These are phyloP conservation scores for Pestalotiopsis fici DNA, from an alignment of 2,329 filamentous ascomycete species.

Conservation along the genomic window DNA sequence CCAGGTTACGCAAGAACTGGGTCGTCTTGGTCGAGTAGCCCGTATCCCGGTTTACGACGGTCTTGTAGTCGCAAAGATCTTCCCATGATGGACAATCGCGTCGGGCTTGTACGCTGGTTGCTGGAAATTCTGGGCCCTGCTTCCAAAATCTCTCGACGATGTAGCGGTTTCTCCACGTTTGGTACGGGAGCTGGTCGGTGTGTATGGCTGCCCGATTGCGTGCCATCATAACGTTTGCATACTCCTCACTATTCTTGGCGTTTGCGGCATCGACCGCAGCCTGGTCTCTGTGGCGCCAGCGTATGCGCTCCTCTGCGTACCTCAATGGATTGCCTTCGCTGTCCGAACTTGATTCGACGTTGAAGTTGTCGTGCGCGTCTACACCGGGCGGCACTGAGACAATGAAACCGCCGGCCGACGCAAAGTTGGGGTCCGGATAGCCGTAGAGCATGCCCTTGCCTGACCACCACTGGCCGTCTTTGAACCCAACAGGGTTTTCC, in stretches of 20 bases:
- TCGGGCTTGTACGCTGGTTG: background rate
- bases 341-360: conserved; percentile 11
- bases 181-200: background rate
- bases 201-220: background rate
- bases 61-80: conserved; percentile 24
- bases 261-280: background rate
- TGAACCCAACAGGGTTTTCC: background rate
- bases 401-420: background rate
- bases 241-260: background rate
- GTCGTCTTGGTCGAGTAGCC: conserved; percentile 23
- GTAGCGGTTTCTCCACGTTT: background rate
- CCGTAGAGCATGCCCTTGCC: background rate
- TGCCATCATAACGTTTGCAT: conserved; percentile 4
- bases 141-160: background rate
- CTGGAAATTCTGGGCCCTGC: background rate
- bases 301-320: conserved; percentile 29
- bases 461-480: background rate
- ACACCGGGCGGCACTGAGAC: background rate
- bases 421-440: background rate
- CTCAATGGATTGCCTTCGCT: conserved; percentile 19
- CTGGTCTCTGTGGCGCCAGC: conserved; percentile 24
- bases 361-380: background rate
- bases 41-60: conserved; percentile 15
- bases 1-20: conserved; percentile 34
- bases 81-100: conserved; percentile 22